These are phyloP conservation scores for Wallacemonas sp. DNA, from an alignment of 208 protist genomes.

Conservation along the genomic window DNA sequence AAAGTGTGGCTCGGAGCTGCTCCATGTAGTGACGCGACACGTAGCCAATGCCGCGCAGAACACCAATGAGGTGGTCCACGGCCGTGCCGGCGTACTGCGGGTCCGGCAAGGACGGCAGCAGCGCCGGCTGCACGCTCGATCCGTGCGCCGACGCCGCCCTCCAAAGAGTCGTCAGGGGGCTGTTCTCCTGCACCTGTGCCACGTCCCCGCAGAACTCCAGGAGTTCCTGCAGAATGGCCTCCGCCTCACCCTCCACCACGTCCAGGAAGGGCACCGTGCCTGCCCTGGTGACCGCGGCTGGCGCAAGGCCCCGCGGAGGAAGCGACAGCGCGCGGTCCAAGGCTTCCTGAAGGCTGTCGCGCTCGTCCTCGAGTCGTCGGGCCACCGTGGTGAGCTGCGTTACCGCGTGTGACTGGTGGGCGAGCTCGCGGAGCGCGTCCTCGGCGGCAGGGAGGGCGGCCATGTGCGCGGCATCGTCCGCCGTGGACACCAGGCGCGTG, in stretches of 20 bases:
- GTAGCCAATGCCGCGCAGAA: slow-evolving; percentile 28
- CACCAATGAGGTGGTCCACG: slow-evolving; percentile 28
- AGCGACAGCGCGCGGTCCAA: not conserved
- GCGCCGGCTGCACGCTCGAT: not conserved
- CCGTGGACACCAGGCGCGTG: not conserved
- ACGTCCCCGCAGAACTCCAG: slow-evolving; percentile 10
- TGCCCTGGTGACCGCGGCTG: not conserved
- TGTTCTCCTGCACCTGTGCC: not conserved
- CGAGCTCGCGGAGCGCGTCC: not conserved
- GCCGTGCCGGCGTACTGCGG: slow-evolving; percentile 20
- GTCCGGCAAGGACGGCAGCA: slow-evolving; percentile 19
- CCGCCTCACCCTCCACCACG: slow-evolving; percentile 1
- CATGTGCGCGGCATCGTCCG: not conserved
- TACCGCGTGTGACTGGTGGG: not conserved
- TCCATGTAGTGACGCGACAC: slow-evolving; percentile 8
- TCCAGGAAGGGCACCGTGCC: not conserved
- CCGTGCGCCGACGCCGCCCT: not conserved
- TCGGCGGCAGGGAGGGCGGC: slow-evolving; percentile 3
- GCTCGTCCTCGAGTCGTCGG: not conserved
- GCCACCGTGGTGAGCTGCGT: not conserved
- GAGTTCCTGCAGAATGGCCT: slow-evolving; percentile 14
- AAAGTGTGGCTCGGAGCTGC: not conserved
- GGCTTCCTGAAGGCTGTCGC: slow-evolving; percentile 3
- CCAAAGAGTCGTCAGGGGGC: not conserved
- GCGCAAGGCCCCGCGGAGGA: too few relatives aligned